Percentiles rank a stretch among this genome's conserved stretches.
Evolutionary conservation across 306 rosid genomes (phyloP).

Genomic region (Gastrolobium villosum): DNA sequence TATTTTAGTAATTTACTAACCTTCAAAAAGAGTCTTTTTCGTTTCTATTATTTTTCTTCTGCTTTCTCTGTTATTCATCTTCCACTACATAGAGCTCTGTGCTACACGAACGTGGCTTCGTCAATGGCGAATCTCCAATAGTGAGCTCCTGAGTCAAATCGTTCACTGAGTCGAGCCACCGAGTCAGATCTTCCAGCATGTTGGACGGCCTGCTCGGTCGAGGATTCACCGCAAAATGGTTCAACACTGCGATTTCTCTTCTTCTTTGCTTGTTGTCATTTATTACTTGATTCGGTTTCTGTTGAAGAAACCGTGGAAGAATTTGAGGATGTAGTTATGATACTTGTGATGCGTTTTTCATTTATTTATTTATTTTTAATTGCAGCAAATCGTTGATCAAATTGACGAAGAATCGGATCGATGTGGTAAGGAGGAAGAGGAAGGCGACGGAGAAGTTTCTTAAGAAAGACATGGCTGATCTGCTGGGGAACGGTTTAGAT

Average conservation of each 20-base stretch:
- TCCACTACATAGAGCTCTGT: conserved; percentile 51
- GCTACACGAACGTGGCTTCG: conserved; percentile 39
- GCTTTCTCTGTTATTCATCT: conserved; percentile 33
- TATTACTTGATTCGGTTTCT: not conserved
- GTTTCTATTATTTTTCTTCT: not conserved
- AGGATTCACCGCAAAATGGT: conserved; percentile 88
- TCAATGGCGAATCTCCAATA: conserved; percentile 37
- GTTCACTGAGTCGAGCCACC: conserved; percentile 44
- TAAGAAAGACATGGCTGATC: conserved; percentile 90
- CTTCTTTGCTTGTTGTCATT: not conserved
- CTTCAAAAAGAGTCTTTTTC: conserved; percentile 29
- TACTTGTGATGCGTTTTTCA: not conserved
- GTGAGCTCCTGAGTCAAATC: conserved; percentile 47
- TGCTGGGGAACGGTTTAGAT: conserved; percentile 79
- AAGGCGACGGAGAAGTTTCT: conserved; percentile 93
- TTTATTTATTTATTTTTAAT: conserved; percentile 13
- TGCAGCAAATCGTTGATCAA: conserved; percentile 84
- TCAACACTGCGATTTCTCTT: conserved; percentile 37
- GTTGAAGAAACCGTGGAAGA: not conserved
- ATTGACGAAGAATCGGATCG: conserved; percentile 89
- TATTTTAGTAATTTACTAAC: conserved; percentile 57
- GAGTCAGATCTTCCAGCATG: conserved; percentile 65
- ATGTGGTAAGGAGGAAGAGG: conserved; percentile 90
- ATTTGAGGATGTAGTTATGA: conserved; percentile 37
- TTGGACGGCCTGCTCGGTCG: conserved; percentile 90